Evolutionary conservation across 306 rosid species (phyloP).

Genomic region (Cucurbita maxima): DNA sequence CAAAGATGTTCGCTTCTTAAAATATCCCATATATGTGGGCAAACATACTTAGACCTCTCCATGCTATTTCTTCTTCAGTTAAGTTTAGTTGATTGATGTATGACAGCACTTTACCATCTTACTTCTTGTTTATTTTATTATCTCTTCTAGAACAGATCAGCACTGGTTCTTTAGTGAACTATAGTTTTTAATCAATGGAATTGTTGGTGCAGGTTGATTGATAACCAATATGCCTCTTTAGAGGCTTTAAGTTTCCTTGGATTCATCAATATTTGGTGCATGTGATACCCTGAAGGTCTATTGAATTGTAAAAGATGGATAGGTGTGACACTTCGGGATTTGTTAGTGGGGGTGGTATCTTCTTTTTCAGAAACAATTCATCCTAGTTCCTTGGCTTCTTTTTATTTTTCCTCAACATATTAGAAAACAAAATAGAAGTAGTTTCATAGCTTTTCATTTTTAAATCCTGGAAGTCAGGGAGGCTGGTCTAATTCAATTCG

Average conservation of each 20-base stretch:
- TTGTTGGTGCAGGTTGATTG: conserved; percentile 45
- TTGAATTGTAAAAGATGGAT: conserved; percentile 49
- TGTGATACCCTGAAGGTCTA: conserved; percentile 22
- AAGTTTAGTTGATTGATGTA: neutral
- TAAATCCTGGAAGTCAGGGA: conserved; percentile 34
- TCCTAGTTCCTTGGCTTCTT: conserved; percentile 29
- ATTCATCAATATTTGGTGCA: conserved; percentile 23
- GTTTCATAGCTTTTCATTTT: conserved; percentile 11
- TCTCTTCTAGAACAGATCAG: neutral
- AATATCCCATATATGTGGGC: neutral
- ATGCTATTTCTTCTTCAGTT: neutral
- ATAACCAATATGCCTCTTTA: conserved; percentile 15
- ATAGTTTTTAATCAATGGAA: conserved; percentile 13
- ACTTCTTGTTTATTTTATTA: neutral
- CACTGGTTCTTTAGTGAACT: no score
- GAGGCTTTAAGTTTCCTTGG: conserved; percentile 21
- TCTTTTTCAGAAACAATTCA: conserved; percentile 33
- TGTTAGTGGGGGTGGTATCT: conserved; percentile 81
- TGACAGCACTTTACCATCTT: neutral
- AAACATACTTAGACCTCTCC: neutral
- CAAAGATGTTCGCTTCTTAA: no score
- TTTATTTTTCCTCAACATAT: neutral
- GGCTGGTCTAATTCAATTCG: conserved; percentile 29
- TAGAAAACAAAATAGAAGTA: neutral
- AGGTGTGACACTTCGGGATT: conserved; percentile 94